Percentiles rank a stretch among this genome's conserved stretches.
phyloP scores from a whole-genome alignment of 1,139 yeast genomes.

The Yamadazyma membranifaciens region DNA sequence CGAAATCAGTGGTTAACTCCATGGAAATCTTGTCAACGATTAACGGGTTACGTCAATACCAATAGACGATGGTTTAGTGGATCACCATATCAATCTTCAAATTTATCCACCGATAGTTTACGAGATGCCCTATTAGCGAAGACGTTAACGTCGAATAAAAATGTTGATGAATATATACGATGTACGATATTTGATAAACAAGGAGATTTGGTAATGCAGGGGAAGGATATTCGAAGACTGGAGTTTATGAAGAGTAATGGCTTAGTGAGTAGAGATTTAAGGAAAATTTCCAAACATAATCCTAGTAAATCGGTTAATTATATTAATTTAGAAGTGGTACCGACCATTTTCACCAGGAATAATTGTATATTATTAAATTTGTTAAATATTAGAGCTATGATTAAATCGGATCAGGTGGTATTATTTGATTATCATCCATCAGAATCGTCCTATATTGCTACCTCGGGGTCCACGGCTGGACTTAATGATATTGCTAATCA shows the following conservation, averaged over 20 bases:
- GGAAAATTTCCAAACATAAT: slow-evolving; percentile 36
- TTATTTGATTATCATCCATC: slow-evolving; percentile 32
- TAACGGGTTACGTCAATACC: neutral
- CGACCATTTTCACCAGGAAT: slow-evolving; percentile 38
- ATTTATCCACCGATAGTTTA: slow-evolving; percentile 13
- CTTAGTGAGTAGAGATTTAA: slow-evolving; percentile 40
- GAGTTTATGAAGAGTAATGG: slow-evolving; percentile 37
- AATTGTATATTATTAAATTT: slow-evolving; percentile 39
- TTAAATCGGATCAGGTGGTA: slow-evolving; percentile 38
- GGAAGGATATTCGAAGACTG: slow-evolving; percentile 35
- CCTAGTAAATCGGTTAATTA: slow-evolving; percentile 15
- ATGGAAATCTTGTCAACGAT: too few species aligned
- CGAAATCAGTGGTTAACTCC: too few species aligned
- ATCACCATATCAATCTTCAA: neutral
- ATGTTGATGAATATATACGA: slow-evolving; percentile 34
- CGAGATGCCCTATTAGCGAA: slow-evolving; percentile 24
- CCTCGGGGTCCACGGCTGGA: slow-evolving; percentile 20
- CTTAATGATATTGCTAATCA: slow-evolving; percentile 34
- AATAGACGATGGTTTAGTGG: neutral
- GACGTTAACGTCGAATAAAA: slow-evolving; percentile 20
- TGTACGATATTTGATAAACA: slow-evolving; percentile 56
- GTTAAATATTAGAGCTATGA: slow-evolving; percentile 42
- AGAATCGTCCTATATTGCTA: slow-evolving; percentile 11
- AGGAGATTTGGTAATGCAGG: slow-evolving; percentile 41
- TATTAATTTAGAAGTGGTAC: slow-evolving; percentile 40